These are phyloP conservation scores for Suhomyces prunicola DNA, from an alignment of 805 yeast genomes.

Conservation along the genomic window DNA sequence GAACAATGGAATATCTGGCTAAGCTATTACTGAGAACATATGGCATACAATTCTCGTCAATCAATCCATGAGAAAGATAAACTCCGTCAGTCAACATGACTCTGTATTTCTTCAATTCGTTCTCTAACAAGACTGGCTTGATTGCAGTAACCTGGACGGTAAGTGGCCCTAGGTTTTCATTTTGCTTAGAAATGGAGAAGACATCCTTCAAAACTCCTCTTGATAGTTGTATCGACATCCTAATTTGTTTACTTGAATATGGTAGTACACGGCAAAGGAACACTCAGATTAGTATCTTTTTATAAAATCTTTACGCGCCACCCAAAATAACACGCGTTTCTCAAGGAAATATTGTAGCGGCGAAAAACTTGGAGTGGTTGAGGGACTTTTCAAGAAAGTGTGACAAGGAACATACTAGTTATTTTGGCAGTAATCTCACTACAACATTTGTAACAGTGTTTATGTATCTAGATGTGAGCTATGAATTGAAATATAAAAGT, in stretches of 20 bases:
- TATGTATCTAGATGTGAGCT: not conserved
- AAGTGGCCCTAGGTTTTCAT: constrained; percentile 20
- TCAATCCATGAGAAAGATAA: constrained; percentile 34
- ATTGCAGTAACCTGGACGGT: constrained; percentile 35
- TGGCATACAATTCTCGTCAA: constrained; percentile 42
- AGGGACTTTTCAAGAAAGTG: not conserved
- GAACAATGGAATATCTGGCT: constrained; percentile 42
- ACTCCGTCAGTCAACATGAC: constrained; percentile 39
- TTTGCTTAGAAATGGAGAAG: constrained; percentile 15
- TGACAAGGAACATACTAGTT: not conserved
- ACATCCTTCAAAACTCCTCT: constrained; percentile 14
- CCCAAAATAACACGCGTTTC: constrained; percentile 1
- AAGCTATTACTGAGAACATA: constrained; percentile 42
- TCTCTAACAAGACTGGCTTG: constrained; percentile 36
- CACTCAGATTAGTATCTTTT: not conserved
- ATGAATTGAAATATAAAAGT: not conserved
- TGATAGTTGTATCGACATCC: constrained; percentile 9
- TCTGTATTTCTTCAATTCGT: constrained; percentile 20
- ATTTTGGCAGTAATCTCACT: not conserved
- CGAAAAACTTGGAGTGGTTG: not conserved
- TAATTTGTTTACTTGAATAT: not conserved
- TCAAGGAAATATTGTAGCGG: not conserved
- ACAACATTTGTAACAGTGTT: not conserved
- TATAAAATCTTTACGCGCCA: constrained; percentile 5
- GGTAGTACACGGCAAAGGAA: not conserved